These are phyloP conservation scores for Dionaea muscipula DNA, from an alignment of 179 eudicot genomes.

Conservation along the genomic window DNA sequence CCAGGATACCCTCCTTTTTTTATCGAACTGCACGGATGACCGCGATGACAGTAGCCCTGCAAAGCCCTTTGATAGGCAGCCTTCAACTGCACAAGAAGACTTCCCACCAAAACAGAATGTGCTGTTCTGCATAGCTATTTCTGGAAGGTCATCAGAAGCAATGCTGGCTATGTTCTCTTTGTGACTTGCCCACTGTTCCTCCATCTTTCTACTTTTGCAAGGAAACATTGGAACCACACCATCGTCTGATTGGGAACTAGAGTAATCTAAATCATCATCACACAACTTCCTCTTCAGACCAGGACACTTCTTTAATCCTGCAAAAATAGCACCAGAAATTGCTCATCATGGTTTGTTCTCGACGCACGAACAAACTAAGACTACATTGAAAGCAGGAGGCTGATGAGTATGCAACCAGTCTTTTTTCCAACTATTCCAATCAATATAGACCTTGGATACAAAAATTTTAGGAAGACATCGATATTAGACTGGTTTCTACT, in stretches of 20 bases:
- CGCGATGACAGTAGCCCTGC: constrained; percentile 52
- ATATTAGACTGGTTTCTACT: no score
- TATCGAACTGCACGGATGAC: constrained; percentile 29
- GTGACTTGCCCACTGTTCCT: constrained; percentile 2
- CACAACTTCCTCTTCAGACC: constrained; percentile 61
- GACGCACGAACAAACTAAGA: no score
- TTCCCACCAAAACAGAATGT: constrained; percentile 29
- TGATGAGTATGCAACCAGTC: no score
- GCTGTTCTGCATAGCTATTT: constrained; percentile 18
- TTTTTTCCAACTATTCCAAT: no score
- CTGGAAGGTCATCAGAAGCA: constrained; percentile 20
- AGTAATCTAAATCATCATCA: constrained; percentile 20
- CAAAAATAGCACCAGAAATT: constrained; percentile 1
- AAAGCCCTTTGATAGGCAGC: constrained; percentile 60
- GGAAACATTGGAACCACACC: constrained; percentile 9
- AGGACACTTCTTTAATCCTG: constrained; percentile 59
- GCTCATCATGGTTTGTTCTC: no score
- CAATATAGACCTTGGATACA: no score
- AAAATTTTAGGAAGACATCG: no score
- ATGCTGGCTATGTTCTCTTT: constrained; percentile 8
- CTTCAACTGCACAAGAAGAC: constrained; percentile 59
- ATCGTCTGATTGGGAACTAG: constrained; percentile 14
- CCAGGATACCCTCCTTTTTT: constrained; percentile 15
- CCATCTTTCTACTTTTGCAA: constrained; percentile 37
- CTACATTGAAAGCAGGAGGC: no score